These are phyloP conservation scores for Chiua virens DNA, from an alignment of 768 basidiomycete genomes.

Conservation along the genomic window DNA sequence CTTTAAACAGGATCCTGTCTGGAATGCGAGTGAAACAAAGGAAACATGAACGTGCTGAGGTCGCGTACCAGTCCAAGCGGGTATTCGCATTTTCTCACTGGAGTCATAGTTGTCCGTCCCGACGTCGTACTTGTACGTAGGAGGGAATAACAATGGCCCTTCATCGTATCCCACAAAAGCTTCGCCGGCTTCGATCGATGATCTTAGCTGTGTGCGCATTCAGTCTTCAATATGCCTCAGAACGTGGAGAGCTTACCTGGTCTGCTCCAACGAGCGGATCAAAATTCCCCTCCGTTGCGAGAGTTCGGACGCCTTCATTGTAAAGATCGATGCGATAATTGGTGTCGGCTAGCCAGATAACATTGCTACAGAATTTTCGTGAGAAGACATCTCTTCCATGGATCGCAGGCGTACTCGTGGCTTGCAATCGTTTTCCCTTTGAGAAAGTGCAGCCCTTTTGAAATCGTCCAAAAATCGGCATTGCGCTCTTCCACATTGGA, in stretches of 20 bases:
- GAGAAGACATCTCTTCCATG: slow-evolving; percentile 1
- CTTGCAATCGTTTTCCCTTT: slow-evolving; percentile 85
- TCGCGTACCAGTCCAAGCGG: slow-evolving; percentile 89
- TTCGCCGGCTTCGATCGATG: slow-evolving; percentile 66
- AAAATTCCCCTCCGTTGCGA: slow-evolving; percentile 63
- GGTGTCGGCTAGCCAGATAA: slow-evolving; percentile 93
- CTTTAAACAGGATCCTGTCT: slow-evolving; percentile 94
- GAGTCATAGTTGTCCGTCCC: slow-evolving; percentile 89
- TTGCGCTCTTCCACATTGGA: slow-evolving; percentile 87
- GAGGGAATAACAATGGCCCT: slow-evolving; percentile 86
- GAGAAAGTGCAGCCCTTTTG: slow-evolving; percentile 79
- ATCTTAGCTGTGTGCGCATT: slow-evolving; percentile 53
- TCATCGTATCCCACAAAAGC: slow-evolving; percentile 87
- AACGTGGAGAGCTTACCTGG: slow-evolving; percentile 57
- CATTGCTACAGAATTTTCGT: slow-evolving; percentile 56
- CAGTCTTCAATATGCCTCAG: not conserved
- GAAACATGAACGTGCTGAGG: not conserved
- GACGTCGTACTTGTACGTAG: slow-evolving; percentile 91
- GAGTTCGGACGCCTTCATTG: slow-evolving; percentile 74
- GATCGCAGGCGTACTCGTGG: slow-evolving; percentile 70
- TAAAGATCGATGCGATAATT: slow-evolving; percentile 93
- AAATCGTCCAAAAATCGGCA: slow-evolving; percentile 88
- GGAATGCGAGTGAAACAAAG: slow-evolving; percentile 9
- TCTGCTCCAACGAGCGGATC: slow-evolving; percentile 78
- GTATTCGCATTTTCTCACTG: slow-evolving; percentile 93